These are phyloP conservation scores for Citrus sinensis DNA, from an alignment of 345 rosid genomes.

Conservation along the genomic window DNA sequence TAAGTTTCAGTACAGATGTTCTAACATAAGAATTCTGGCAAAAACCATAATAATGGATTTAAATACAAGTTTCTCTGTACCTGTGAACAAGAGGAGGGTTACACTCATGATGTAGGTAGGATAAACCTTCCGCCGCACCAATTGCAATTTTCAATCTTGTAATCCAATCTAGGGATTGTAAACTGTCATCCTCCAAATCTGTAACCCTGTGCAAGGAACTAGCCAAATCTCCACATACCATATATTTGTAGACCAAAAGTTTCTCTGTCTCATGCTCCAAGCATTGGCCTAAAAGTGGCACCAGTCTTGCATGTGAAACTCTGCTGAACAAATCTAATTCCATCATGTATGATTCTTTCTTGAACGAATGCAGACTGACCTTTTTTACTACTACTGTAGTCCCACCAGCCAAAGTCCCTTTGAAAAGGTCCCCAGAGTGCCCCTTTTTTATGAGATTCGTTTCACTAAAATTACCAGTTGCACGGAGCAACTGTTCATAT, in stretches of 20 bases:
- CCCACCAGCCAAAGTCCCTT: constrained; percentile 58
- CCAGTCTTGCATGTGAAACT: constrained; percentile 65
- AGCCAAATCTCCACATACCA: constrained; percentile 74
- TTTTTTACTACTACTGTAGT: constrained; percentile 58
- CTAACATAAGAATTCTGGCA: background rate
- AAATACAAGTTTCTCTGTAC: constrained; percentile 28
- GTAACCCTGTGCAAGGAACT: constrained; percentile 60
- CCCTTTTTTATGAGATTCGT: constrained; percentile 73
- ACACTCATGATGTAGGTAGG: constrained; percentile 87
- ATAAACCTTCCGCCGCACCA: constrained; percentile 87
- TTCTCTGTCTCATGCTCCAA: constrained; percentile 62
- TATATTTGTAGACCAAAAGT: constrained; percentile 81
- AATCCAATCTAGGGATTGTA: constrained; percentile 89
- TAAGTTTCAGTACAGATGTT: background rate
- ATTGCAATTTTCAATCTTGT: constrained; percentile 84
- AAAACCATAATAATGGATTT: background rate
- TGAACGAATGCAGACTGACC: constrained; percentile 45
- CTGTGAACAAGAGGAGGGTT: constrained; percentile 90
- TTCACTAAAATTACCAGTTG: constrained; percentile 60
- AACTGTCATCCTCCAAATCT: constrained; percentile 49
- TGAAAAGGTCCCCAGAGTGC: constrained; percentile 81
- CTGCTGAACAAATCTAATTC: constrained; percentile 77
- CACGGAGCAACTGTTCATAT: constrained; percentile 54
- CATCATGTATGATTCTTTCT: constrained; percentile 45
- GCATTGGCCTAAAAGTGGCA: constrained; percentile 81